Base-by-base conservation (phyloP, 208 protist genomes). In the Trypanosoma cruzi region DNA sequence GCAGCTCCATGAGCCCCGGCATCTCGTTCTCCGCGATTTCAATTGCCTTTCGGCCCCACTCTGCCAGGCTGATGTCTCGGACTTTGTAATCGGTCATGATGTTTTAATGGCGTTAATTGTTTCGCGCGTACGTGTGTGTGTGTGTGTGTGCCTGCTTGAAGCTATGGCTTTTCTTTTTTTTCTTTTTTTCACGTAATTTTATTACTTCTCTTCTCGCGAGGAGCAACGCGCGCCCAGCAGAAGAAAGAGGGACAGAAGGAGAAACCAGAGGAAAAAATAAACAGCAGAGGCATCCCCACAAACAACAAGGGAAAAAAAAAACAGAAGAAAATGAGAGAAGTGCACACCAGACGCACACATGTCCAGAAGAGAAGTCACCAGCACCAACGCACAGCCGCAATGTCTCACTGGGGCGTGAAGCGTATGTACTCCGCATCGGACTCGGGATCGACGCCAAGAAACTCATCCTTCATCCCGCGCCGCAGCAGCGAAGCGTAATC, bases 1-100 rank as follows among this genome's bases (percentile, higher is more conserved):
- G 92, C 31, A 97, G 81, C 67, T 97, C 84, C 98, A 99, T 99
- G 37, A 99, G 92, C 59, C 99, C 99, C 58, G 99, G 99, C 99
- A 99, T 99, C 89, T 99, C 99, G 77, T 99, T 91, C 88, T 99
- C 98, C 28, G 98, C 98, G 32, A 99, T 85, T 52, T 97, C 88
- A 73, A 99, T 90, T 65, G 98, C 97, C 81, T 99, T 99, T 75
- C 98, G 97, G 65, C 99, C 99, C 77, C 94, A 99, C 50, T 97
- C 96, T 42, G 98, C 97, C 24, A 99, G 89, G 50, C 72, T 90
- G 81, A 99, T 99, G 77, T 99, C 98, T 56, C 86, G 89, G 8
- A 99, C 96, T 75, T 99, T 97, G 88, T 97, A 98, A 69, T 98
- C 93, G 48, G 83, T 88, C 88, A 93, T 93, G n/a, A 31, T 68